Evolutionary conservation across 2,329 filamentous ascomycete genomes (phyloP), one percentile per base, ranked within the genome.

Genomic region (Gnomoniopsis smithogilvyi): DNA sequence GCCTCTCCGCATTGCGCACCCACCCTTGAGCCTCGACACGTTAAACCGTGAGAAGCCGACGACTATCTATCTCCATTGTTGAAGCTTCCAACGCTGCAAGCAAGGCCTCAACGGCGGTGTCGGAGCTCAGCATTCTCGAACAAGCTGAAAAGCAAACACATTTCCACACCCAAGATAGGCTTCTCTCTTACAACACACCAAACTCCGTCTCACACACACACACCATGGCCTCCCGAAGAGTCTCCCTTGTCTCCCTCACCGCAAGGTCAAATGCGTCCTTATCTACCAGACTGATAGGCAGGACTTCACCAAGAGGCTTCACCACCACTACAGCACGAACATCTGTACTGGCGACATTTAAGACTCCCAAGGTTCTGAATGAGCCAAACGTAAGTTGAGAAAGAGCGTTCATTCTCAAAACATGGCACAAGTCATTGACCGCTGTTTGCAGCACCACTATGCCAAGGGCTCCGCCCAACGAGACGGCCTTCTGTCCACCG

Each of bases 381-480:
- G 95, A 99, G 78, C 92, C 92, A n/a, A 99, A 97, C 73, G 93
- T 96, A 76, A 74, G 91, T 81, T 36, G 48, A 33, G 22, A 46
- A 54, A 54, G 56, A 26, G 24, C 34, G 45, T 34, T 15, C 45
- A 50, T 22, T 22, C 26, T 34, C 3, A 47, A 21, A 17, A n/a
- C 6, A 36, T n/a, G 21, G 47, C 21, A 61, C 17, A 21, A 10
- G 17, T 19, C 6, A 14, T 30, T 58, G 22, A 54, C 49, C 34
- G 21, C 47, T 53, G 19, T 60, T 2, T 58, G 58, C 67, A 97
- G 92, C 90, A 96, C 79, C 89, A 94, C 75, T 99, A 96, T 73
- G 81, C 82, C 64, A 95, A 95, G 73, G 91, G 88, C 61, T 95
- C 93, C 1, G 75, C 86, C 24, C 90, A 96, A 71, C 84, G 94